Evolutionary conservation across 140 eudicot genomes (phyloP), one percentile per base, ranked within the genome.

Genomic region (Bidens hawaiensis): DNA sequence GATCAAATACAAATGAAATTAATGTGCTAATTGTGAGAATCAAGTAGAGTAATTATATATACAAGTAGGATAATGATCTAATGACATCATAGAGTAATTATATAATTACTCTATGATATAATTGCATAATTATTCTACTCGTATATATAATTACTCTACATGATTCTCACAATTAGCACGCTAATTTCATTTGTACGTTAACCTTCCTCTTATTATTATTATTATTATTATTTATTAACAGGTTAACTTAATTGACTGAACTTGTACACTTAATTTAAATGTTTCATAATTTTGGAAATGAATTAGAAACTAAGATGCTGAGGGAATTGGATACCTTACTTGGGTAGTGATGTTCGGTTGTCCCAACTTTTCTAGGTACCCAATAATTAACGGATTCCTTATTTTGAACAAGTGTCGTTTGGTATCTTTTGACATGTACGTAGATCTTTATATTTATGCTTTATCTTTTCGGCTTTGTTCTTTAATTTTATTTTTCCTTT

Each of bases 391-490:
- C 30, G 69, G 27, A 47, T 18, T 30, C 53, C 56, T 14, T 27
- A 18, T 28, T 64, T 64, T 64, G 30, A 46, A 47, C 59, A 64
- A 28, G 60, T 64, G 59, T 53, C 59, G 47, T 46, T 5, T 26
- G 21, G 8, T 50, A 19, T 27, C 18, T 23, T 16, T 9, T 46
- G 34, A 64, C 33, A 34, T 47, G 69, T 48, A 28, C 41, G n/a
- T n/a, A n/a, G n/a, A 18, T 2, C 31, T 64, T 34, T 24, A n/a
- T n/a, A n/a, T n/a, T 43, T 0, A 25, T 10, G 10, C 12, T 63
- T 43, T 63, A 28, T 56, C 25, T 7, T 30, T 56, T 48, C 4
- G 22, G 28, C 28, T 21, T 49, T 49, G 4, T 16, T 48, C 11
- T 8, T 18, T 48, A 9, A 8, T 43, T 43, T 6, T 17, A 0